Evolutionary conservation across 2,329 filamentous ascomycete species (phyloP).

Genomic region (Colletotrichum truncatum): DNA sequence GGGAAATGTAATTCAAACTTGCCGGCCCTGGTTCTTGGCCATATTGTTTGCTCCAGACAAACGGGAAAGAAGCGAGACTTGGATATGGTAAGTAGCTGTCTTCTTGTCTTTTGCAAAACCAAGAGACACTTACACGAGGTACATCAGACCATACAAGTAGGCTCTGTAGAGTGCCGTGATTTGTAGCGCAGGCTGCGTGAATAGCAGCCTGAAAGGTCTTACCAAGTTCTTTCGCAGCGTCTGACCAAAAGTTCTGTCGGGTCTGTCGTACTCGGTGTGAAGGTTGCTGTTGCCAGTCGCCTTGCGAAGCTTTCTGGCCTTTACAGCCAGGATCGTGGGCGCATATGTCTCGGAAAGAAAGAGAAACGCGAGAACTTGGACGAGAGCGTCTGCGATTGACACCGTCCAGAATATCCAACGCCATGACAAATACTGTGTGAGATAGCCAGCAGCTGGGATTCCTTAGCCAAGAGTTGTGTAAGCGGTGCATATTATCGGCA

Average conservation of each 20-base stretch:
- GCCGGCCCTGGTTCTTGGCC: constrained; percentile 54
- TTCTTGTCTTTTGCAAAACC: no score
- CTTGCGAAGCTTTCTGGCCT: constrained; percentile 38
- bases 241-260: constrained; percentile 36
- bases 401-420: constrained; percentile 56
- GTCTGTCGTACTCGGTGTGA: constrained; percentile 39
- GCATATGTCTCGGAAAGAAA: constrained; percentile 51
- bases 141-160: constrained; percentile 63
- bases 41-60: constrained; percentile 58
- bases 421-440: constrained; percentile 49
- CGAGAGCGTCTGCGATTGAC: constrained; percentile 45
- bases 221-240: constrained; percentile 44
- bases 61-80: constrained; percentile 60
- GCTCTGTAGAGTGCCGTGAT: constrained; percentile 58
- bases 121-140: constrained; percentile 52
- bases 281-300: constrained; percentile 39
- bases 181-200: constrained; percentile 60
- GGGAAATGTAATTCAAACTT: constrained; percentile 62
- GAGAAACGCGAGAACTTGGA: constrained; percentile 45
- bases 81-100: rapidly evolving
- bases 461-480: not conserved
- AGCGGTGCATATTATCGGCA: no score
- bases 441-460: constrained; percentile 46
- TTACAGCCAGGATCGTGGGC: constrained; percentile 40
- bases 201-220: constrained; percentile 58